Conservation (phyloP, 2,329 filamentous ascomycete genomes). For the Remersonia thermophila region DNA sequence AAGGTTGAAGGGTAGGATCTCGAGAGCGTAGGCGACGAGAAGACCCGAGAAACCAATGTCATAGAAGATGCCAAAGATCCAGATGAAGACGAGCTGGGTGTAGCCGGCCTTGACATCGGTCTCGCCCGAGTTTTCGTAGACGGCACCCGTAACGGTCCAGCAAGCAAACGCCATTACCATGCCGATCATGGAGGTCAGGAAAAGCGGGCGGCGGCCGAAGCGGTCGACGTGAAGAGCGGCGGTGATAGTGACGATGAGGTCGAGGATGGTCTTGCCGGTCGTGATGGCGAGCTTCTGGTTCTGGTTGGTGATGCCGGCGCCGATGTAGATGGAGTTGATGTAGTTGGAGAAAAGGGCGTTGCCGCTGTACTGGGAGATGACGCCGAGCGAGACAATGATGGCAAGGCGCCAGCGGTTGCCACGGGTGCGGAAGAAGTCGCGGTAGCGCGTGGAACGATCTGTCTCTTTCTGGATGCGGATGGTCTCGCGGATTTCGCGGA, state of each 20-base stretch:
- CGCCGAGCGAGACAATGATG: constrained; percentile 49
- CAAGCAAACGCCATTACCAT: constrained; percentile 33
- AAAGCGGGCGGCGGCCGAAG: constrained; percentile 40
- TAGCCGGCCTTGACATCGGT: constrained; percentile 35
- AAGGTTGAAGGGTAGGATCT: constrained; percentile 45
- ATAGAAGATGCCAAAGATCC: constrained; percentile 47
- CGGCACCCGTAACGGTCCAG: constrained; percentile 41
- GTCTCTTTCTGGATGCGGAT: constrained; percentile 43
- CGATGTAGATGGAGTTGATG: constrained; percentile 48
- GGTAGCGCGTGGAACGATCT: constrained; percentile 38
- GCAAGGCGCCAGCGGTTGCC: constrained; percentile 53
- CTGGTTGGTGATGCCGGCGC: constrained; percentile 46
- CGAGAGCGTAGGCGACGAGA: constrained; percentile 44
- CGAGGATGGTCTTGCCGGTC: constrained; percentile 46
- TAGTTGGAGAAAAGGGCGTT: constrained; percentile 58
- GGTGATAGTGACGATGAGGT: constrained; percentile 43
- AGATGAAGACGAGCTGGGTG: constrained; percentile 45
- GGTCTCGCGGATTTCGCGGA: constrained; percentile 52
- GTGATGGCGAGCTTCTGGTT: constrained; percentile 43
- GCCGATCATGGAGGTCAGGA: constrained; percentile 37
- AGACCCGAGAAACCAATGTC: constrained; percentile 48
- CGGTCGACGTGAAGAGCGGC: constrained; percentile 39
- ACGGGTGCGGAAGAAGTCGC: constrained; percentile 48
- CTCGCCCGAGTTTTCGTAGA: constrained; percentile 34
- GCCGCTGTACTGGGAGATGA: constrained; percentile 57